Conservation (phyloP, 2,329 filamentous ascomycete species). For the Diaporthe eres region DNA sequence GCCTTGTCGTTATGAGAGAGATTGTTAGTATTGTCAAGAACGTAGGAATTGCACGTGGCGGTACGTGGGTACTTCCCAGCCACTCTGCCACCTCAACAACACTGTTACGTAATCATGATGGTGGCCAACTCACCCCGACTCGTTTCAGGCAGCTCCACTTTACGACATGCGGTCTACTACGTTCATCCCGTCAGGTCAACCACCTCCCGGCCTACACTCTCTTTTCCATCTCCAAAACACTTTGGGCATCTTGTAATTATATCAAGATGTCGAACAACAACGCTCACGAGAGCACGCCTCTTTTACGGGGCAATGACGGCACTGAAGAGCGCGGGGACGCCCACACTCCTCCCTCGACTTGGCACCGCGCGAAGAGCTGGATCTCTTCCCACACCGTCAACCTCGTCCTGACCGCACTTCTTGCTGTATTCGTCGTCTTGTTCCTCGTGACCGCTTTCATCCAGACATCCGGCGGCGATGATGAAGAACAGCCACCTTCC, state of each 20-base stretch:
- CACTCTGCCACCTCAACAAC: not conserved
- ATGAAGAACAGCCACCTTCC: not conserved
- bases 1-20: no score
- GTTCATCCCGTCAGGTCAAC: conserved; percentile 24
- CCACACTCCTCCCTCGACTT: not conserved
- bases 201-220: not conserved
- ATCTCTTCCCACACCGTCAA: conserved; percentile 32
- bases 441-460: conserved; percentile 25
- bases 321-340: not conserved
- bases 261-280: conserved; percentile 18
- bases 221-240: not conserved
- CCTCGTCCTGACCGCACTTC: conserved; percentile 33
- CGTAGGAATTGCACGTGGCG: not conserved
- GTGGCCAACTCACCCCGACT: not conserved
- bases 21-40: no score
- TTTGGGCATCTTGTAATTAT: not conserved
- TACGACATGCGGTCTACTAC: not conserved
- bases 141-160: conserved; percentile 32
- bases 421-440: conserved; percentile 35
- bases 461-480: not conserved
- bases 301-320: conserved; percentile 37
- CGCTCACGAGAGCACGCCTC: conserved; percentile 39
- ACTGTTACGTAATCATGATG: conserved; percentile 1
- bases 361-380: conserved; percentile 29
- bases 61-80: not conserved